Evolutionary conservation across 805 yeast genomes (phyloP).

Genomic region (Cyberlindnera maritima): DNA sequence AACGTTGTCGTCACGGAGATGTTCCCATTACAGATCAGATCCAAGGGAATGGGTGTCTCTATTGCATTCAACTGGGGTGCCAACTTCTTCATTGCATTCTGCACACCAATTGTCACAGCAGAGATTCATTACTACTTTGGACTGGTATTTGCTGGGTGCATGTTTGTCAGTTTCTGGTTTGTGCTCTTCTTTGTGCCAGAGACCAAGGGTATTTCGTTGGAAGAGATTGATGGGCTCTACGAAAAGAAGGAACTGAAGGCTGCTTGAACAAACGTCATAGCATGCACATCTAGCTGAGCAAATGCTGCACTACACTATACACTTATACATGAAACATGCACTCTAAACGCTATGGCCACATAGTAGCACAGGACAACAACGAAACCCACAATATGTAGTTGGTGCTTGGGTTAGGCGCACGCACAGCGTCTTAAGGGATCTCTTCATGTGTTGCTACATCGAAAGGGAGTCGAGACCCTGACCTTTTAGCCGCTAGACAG

Average conservation of each 20-base stretch:
- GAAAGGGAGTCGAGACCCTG: too few species aligned
- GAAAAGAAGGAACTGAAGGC: slow-evolving; percentile 29
- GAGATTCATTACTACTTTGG: slow-evolving; percentile 61
- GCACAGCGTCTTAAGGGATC: too few species aligned
- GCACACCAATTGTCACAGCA: slow-evolving; percentile 58
- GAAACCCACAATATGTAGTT: too few species aligned
- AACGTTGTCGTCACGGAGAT: slow-evolving; percentile 45
- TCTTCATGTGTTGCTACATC: too few species aligned
- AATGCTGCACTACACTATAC: background rate
- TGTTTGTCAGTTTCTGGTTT: slow-evolving; percentile 40
- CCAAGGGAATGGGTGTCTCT: slow-evolving; percentile 52
- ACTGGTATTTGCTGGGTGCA: slow-evolving; percentile 49
- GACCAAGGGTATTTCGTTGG: slow-evolving; percentile 77
- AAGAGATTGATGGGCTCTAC: slow-evolving; percentile 68
- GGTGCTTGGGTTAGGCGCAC: too few species aligned
- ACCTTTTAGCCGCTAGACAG: too few species aligned
- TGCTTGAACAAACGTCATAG: background rate
- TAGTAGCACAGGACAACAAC: too few species aligned
- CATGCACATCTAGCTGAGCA: too few species aligned
- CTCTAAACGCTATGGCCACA: too few species aligned
- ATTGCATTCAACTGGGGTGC: slow-evolving; percentile 52
- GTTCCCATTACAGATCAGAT: slow-evolving; percentile 57
- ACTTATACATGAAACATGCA: background rate
- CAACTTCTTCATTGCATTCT: slow-evolving; percentile 54
- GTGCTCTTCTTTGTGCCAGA: slow-evolving; percentile 62